A percentile compares a stretch with the other conserved stretches of the same genome.
Evolutionary conservation across 495 filamentous ascomycete genomes (phyloP).

Genomic region (Jackrogersella minutella): DNA sequence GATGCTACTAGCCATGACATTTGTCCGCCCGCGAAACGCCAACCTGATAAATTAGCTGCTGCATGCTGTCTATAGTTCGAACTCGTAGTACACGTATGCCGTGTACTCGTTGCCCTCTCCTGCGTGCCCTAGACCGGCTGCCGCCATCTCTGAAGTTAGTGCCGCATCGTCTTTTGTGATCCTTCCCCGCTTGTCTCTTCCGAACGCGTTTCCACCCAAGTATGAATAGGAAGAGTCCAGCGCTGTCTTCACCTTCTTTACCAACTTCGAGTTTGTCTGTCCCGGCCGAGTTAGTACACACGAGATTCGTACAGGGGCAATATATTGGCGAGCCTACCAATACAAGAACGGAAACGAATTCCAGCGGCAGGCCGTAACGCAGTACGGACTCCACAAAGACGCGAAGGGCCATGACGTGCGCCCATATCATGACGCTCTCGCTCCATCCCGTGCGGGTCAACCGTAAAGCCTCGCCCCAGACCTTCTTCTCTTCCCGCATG

Average conservation of each 20-base stretch:
- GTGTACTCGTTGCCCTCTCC: slow-evolving; percentile 86
- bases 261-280: slow-evolving; percentile 82
- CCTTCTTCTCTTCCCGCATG: slow-evolving; percentile 79
- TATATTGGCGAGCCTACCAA: slow-evolving; percentile 65
- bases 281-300: slow-evolving; percentile 30
- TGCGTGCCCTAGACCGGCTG: slow-evolving; percentile 60
- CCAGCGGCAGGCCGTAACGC: slow-evolving; percentile 88
- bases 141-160: slow-evolving; percentile 79
- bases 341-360: slow-evolving; percentile 84
- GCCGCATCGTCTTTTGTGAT: slow-evolving; percentile 85
- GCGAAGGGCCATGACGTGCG: slow-evolving; percentile 86
- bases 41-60: slow-evolving; percentile 26
- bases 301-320: background rate
- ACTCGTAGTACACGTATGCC: slow-evolving; percentile 96
- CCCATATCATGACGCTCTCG: slow-evolving; percentile 93
- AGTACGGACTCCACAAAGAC: slow-evolving; percentile 98
- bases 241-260: slow-evolving; percentile 78
- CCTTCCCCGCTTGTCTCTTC: slow-evolving; percentile 90
- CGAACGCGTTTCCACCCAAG: slow-evolving; percentile 93
- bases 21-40: slow-evolving; percentile 31
- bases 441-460: slow-evolving; percentile 88
- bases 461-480: slow-evolving; percentile 90
- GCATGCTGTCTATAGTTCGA: slow-evolving; percentile 59
- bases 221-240: slow-evolving; percentile 91
- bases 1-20: slow-evolving; percentile 33